Evolutionary conservation across 2,329 filamentous ascomycete genomes (phyloP), one percentile per base, ranked within the genome.

Genomic region (Esteya vermicola): DNA sequence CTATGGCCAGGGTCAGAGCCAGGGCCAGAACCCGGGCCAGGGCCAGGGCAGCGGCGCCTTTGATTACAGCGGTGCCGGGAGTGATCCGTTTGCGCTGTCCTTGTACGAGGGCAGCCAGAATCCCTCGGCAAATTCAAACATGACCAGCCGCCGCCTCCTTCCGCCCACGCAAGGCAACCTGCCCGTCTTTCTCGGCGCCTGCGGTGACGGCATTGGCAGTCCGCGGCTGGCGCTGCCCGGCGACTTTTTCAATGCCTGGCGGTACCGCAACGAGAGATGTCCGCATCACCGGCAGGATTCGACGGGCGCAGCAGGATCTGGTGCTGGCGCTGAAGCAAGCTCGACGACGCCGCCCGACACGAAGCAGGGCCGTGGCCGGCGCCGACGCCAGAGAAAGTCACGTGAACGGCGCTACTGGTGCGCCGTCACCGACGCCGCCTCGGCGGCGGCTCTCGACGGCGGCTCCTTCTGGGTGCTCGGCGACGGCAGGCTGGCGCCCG

Each of bases 181-280:
- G 31, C 32, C 38, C 14, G 35, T 43, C 1, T 39, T 47, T 18
- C 22, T 35, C 5, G 47, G 47, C 14, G 47, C 43, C 10, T 37
- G 41, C 25, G 47, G 45, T 32, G 42, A 48, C 41, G 45, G 33
- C 12, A 23, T 37, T 2, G 47, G 47, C 28, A 44, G 40, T n/a
- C 41, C 47, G 16, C 42, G 45, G 3, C 57, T 57, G 36, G 56
- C 62, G 5, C 48, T 73, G 5, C 65, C 70, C 0, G 67, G 69
- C 18, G 68, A 73, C 46, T 68, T 70, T 28, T 52, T 74, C 7
- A 57, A 50, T 25, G 45, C 51, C 7, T 51, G 57, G 25, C 37
- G 39, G 9, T 49, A 49, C 43, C 52, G 50, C 6, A 48, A 52
- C 9, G 49, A 52, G 19, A 48, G 44, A 4, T 54, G 51, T 12